phyloP scores from a whole-genome alignment of 169 alveolate genomes.

The Perkinsus olseni region DNA sequence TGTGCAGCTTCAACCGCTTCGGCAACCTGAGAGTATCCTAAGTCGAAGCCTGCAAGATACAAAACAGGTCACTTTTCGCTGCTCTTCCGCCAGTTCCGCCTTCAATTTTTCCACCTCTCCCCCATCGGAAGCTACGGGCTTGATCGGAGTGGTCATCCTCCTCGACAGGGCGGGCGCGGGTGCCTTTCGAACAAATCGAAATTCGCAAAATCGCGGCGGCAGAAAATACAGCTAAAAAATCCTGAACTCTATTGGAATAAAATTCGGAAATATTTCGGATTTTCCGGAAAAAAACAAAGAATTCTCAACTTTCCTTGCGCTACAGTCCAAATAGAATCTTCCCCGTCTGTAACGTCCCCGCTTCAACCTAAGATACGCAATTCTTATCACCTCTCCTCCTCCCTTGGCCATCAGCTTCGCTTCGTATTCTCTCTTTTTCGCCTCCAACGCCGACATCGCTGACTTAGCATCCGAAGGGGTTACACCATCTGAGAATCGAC shows the following conservation, averaged over 20 bases:
- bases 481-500: not conserved
- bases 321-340: too few relatives aligned
- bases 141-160: too few relatives aligned
- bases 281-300: too few relatives aligned
- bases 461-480: not conserved
- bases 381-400: not conserved
- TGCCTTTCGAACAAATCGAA: too few relatives aligned
- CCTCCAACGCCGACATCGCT: not conserved
- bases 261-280: too few relatives aligned
- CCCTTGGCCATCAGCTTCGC: not conserved
- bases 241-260: too few relatives aligned
- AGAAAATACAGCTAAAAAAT: too few relatives aligned
- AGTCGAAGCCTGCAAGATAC: not conserved
- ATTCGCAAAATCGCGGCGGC: too few relatives aligned
- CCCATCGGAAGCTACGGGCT: not conserved
- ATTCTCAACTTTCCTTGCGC: too few relatives aligned
- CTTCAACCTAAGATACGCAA: too few relatives aligned
- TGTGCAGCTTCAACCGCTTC: not conserved
- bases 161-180: too few relatives aligned
- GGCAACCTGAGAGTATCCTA: not conserved
- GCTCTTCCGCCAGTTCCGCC: not conserved
- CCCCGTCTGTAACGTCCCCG: too few relatives aligned
- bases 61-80: not conserved
- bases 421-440: not conserved
- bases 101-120: not conserved